Base-by-base conservation (phyloP, 2,329 filamentous ascomycete genomes). In the Lasiodiplodia gonubiensis region DNA sequence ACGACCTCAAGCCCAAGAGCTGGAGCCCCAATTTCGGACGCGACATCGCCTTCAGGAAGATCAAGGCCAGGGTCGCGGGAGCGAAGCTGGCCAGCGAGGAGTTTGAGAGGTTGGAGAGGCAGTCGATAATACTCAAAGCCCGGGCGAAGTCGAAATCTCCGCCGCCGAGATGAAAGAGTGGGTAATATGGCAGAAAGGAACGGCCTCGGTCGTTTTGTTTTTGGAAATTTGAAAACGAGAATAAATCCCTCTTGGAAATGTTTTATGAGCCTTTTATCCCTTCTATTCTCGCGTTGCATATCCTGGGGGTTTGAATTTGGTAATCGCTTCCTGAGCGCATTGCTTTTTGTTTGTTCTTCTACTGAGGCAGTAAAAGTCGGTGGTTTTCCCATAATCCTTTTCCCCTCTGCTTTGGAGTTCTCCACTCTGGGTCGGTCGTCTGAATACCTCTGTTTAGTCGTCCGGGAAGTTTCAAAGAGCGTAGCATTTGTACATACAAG, bases 1-100 rank as follows among this genome's bases (percentile, higher is more conserved):
- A 66, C 42, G 64, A 66, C 42, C 53, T 66, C 23, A 66, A 66
- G 33, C 64, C 64, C 64, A 66, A 66, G 53, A 66, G 64, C 21
- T 66, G 64, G 64, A 66, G 64, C 25, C 64, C 64, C 4, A 66
- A 66, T 11, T 66, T 66, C 5, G 64, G 64, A n/a, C 21, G 64
- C 2, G 64, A 66, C 27, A 66, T 66, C 16, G 64, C 64, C 6
- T 66, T 66, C 21, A 53, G 64, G 27, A 66, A 66, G 46, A 66
- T 66, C 42, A 66, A 57, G 16, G 37, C 64, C 8, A 42, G 64
- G 8, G 54, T 66, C 30, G 64, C 51, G 30, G 64, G 64, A n/a
- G 64, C 64, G 2, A 49, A 10, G 25, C 21, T 66, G 27, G 64
- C 64, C 30, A 66, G 64, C 52, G 64, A 66, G 46, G 64, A 66